These are phyloP conservation scores for Pochonia chlamydosporia DNA, from an alignment of 2,329 filamentous ascomycete species.

Conservation along the genomic window DNA sequence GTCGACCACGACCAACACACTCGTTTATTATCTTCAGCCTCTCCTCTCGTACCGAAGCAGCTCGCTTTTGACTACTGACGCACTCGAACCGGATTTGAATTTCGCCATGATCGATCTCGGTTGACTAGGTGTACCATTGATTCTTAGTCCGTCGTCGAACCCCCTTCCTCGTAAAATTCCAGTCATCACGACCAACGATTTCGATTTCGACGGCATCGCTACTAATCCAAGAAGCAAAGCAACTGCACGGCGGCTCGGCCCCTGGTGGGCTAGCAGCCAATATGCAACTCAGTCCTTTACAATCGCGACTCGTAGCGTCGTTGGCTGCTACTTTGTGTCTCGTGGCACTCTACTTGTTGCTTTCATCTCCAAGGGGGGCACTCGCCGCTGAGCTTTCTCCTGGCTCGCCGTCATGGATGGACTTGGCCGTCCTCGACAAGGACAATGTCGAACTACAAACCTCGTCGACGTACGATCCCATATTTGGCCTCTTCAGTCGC, in stretches of 20 bases:
- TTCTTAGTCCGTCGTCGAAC: too few relatives aligned
- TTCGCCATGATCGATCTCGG: too few relatives aligned
- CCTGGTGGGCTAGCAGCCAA: constrained; percentile 15
- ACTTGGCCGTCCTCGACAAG: not conserved
- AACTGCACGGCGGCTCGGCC: constrained; percentile 11
- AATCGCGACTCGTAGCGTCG: constrained; percentile 67
- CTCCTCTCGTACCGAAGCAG: too few relatives aligned
- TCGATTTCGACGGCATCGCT: not conserved
- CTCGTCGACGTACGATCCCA: constrained; percentile 49
- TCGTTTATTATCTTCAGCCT: too few relatives aligned
- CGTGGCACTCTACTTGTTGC: constrained; percentile 53
- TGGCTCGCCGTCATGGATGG: constrained; percentile 6
- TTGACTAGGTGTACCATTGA: too few relatives aligned
- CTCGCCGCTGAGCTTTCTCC: constrained; percentile 49
- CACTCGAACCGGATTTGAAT: too few relatives aligned
- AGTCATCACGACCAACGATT: not conserved
- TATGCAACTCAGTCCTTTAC: constrained; percentile 61
- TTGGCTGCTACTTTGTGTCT: constrained; percentile 55
- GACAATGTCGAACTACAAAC: constrained; percentile 14
- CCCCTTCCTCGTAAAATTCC: too few relatives aligned
- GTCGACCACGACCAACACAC: too few relatives aligned
- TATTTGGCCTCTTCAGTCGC: constrained; percentile 56
- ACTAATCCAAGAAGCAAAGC: constrained; percentile 16
- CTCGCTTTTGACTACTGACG: too few relatives aligned
- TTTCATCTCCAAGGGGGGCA: constrained; percentile 54